A percentile compares a stretch with the other conserved stretches of the same genome.
These are phyloP conservation scores for Wickerhamomyces bovis DNA, from an alignment of 805 yeast species.

Conservation along the genomic window DNA sequence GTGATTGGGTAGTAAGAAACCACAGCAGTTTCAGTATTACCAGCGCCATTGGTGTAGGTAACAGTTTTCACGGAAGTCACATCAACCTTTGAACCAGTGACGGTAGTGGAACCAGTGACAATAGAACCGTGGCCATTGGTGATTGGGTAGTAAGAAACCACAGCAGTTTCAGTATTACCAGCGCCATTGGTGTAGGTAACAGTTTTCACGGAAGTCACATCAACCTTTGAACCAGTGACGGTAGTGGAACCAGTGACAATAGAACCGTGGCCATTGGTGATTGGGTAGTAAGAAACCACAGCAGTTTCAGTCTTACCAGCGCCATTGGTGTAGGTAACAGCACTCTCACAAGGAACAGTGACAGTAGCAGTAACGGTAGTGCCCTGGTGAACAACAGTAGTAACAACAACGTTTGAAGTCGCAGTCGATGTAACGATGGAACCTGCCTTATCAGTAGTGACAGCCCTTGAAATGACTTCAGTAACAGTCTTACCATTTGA, in stretches of 20 bases:
- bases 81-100: neutral
- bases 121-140: neutral
- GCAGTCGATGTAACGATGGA: neutral
- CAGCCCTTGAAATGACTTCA: constrained; percentile 1
- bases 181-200: neutral
- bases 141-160: neutral
- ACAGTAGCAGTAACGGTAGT: constrained; percentile 1
- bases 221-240: neutral
- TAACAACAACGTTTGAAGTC: constrained; percentile 1
- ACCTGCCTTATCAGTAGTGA: constrained; percentile 1
- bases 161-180: neutral
- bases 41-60: constrained; percentile 2
- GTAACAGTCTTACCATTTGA: neutral
- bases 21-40: neutral
- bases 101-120: neutral
- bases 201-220: neutral
- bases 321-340: constrained; percentile 1
- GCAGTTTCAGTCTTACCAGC: constrained; percentile 1
- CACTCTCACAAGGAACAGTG: constrained; percentile 3
- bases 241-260: neutral
- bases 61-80: constrained; percentile 3
- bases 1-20: constrained; percentile 2
- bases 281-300: constrained; percentile 2
- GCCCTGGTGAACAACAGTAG: neutral
- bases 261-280: neutral